Conservation (phyloP, 768 basidiomycete species). For the Pleurotus giganteus region DNA sequence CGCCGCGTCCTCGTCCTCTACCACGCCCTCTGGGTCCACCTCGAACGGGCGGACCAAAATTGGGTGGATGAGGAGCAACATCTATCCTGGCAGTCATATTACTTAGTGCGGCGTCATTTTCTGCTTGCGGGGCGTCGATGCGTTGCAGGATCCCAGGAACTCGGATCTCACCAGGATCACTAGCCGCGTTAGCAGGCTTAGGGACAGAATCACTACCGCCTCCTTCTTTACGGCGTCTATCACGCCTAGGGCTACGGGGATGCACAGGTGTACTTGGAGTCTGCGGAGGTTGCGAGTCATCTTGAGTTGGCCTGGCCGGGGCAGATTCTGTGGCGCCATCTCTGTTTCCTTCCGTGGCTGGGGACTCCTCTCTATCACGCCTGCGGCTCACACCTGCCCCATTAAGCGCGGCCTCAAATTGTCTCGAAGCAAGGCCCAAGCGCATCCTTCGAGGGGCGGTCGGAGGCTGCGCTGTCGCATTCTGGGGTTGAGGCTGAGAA, state of each 20-base stretch:
- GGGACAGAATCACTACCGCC: conserved; percentile 1
- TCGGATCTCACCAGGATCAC: conserved; percentile 16
- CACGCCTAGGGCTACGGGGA: conserved; percentile 14
- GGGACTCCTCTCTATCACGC: conserved; percentile 15
- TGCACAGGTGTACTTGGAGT: conserved; percentile 2
- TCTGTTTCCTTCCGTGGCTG: conserved; percentile 20
- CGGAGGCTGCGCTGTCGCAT: conserved; percentile 16
- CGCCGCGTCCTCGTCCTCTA: conserved; percentile 9
- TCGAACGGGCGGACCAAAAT: conserved; percentile 1
- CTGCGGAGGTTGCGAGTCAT: conserved; percentile 2
- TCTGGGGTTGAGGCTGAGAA: conserved; percentile 13
- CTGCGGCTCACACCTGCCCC: conserved; percentile 54
- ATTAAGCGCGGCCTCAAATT: conserved; percentile 71
- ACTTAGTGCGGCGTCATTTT: not conserved
- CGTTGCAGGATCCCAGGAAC: conserved; percentile 30
- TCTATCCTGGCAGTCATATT: conserved; percentile 8
- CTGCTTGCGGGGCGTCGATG: conserved; percentile 16
- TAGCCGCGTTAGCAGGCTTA: not conserved
- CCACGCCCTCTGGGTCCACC: not conserved
- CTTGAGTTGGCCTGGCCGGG: conserved; percentile 4
- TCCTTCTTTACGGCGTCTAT: conserved; percentile 15
- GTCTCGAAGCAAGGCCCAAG: conserved; percentile 60
- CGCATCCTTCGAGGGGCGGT: conserved; percentile 41
- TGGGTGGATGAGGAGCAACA: conserved; percentile 6
- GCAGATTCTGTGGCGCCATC: conserved; percentile 1